Conservation (phyloP, 768 basidiomycete species). For the Russula sp. region DNA sequence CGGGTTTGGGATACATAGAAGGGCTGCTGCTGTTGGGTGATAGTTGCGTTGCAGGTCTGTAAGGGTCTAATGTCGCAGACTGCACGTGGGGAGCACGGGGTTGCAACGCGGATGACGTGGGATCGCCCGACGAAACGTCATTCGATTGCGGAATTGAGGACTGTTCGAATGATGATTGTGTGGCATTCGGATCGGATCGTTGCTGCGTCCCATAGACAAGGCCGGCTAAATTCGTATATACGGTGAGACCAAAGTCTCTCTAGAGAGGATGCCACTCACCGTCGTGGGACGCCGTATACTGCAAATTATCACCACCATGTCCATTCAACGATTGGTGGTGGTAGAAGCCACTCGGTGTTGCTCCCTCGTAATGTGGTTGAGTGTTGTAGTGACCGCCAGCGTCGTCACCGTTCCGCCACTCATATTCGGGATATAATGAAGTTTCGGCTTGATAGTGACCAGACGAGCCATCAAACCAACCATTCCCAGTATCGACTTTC, state of each 20-base stretch:
- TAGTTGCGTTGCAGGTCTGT: constrained; percentile 10
- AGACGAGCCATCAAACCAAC: constrained; percentile 15
- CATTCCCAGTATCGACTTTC: neutral
- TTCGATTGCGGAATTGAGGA: neutral
- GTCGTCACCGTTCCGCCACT: constrained; percentile 12
- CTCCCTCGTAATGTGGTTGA: constrained; percentile 16
- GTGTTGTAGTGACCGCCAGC: constrained; percentile 12
- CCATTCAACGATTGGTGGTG: constrained; percentile 2
- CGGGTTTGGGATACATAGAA: constrained; percentile 18
- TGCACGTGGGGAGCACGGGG: constrained; percentile 17
- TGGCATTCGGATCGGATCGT: constrained; percentile 5
- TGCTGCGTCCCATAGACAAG: constrained; percentile 13
- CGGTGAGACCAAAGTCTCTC: constrained; percentile 6
- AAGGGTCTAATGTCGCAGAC: constrained; percentile 8
- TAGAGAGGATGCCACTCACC: constrained; percentile 18
- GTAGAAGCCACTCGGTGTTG: constrained; percentile 9
- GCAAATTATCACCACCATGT: constrained; percentile 4
- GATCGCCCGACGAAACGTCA: neutral
- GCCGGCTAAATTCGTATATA: constrained; percentile 5
- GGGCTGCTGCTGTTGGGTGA: constrained; percentile 8
- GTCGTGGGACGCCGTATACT: constrained; percentile 14
- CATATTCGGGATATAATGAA: constrained; percentile 12
- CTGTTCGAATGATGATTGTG: constrained; percentile 6
- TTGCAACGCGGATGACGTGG: constrained; percentile 16
- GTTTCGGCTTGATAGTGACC: constrained; percentile 14